These are phyloP conservation scores for Phaeolepiota aurea DNA, from an alignment of 768 basidiomycete genomes.

Conservation along the genomic window DNA sequence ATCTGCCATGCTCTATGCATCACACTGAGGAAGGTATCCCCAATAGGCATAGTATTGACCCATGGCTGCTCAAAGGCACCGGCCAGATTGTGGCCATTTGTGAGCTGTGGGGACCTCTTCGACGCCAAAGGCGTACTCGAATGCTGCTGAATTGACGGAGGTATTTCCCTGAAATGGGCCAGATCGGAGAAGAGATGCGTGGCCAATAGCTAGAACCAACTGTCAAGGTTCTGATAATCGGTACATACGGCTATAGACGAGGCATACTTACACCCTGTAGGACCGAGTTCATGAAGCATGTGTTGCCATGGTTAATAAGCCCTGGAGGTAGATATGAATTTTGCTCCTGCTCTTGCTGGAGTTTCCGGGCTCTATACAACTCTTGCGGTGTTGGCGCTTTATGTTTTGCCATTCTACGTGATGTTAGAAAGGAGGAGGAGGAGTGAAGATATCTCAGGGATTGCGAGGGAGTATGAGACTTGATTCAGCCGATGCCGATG, in stretches of 20 bases:
- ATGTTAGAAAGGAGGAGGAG: no score
- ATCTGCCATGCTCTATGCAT: constrained; percentile 58
- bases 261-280: constrained; percentile 66
- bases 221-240: not conserved
- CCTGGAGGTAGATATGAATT: constrained; percentile 63
- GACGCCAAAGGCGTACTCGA: constrained; percentile 31
- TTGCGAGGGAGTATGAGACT: no score
- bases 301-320: constrained; percentile 76
- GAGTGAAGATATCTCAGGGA: no score
- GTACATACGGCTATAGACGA: not conserved
- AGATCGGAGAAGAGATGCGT: constrained; percentile 53
- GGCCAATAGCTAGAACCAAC: constrained; percentile 47
- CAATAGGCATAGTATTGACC: constrained; percentile 59
- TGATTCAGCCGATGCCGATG: no score
- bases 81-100: constrained; percentile 53
- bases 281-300: constrained; percentile 95
- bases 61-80: constrained; percentile 43
- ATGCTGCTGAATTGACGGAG: constrained; percentile 28
- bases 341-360: constrained; percentile 55
- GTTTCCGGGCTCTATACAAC: constrained; percentile 45
- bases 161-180: constrained; percentile 44
- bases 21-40: constrained; percentile 55
- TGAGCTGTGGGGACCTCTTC: constrained; percentile 57
- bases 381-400: constrained; percentile 59
- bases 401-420: constrained; percentile 49